phyloP scores from a whole-genome alignment of 352 stramenopile species.

The Elongisporangium anandrum region DNA sequence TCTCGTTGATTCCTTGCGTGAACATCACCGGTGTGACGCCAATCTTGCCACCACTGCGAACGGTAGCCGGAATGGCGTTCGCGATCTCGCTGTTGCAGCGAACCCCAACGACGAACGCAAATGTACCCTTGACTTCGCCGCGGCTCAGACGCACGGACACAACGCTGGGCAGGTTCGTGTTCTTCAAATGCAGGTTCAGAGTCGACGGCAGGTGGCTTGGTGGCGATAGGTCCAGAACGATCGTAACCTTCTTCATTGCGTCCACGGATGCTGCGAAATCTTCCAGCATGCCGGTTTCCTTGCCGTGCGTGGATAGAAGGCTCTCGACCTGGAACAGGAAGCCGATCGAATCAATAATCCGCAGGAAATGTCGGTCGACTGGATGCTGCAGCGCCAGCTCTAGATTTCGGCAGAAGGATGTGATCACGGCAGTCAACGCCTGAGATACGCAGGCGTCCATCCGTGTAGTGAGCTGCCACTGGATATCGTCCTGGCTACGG shows the following conservation, averaged over 20 bases:
- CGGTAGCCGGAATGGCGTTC: constrained; percentile 30
- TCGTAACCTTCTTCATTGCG: constrained; percentile 63
- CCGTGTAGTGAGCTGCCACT: constrained; percentile 73
- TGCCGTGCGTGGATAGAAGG: constrained; percentile 91
- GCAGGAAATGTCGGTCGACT: constrained; percentile 45
- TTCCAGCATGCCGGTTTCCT: constrained; percentile 95
- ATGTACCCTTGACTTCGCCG: constrained; percentile 35
- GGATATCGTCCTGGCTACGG: constrained; percentile 53
- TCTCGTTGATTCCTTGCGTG: constrained; percentile 79
- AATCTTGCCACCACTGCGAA: constrained; percentile 48
- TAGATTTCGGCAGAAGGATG: constrained; percentile 70
- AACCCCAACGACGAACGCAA: constrained; percentile 55
- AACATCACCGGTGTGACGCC: constrained; percentile 61
- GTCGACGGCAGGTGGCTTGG: constrained; percentile 58
- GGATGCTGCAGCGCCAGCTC: constrained; percentile 69
- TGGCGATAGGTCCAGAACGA: constrained; percentile 64
- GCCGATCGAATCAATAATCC: constrained; percentile 58
- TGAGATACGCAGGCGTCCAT: constrained; percentile 81
- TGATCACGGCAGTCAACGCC: constrained; percentile 62
- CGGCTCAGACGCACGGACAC: constrained; percentile 68
- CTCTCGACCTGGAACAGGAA: constrained; percentile 91
- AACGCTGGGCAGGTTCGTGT: constrained; percentile 61
- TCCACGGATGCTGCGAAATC: constrained; percentile 81
- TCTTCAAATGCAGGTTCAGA: constrained; percentile 76
- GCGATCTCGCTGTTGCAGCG: constrained; percentile 40